phyloP scores from a whole-genome alignment of 225 moss, liverwort and hornwort genomes.

The Asterella californica region DNA sequence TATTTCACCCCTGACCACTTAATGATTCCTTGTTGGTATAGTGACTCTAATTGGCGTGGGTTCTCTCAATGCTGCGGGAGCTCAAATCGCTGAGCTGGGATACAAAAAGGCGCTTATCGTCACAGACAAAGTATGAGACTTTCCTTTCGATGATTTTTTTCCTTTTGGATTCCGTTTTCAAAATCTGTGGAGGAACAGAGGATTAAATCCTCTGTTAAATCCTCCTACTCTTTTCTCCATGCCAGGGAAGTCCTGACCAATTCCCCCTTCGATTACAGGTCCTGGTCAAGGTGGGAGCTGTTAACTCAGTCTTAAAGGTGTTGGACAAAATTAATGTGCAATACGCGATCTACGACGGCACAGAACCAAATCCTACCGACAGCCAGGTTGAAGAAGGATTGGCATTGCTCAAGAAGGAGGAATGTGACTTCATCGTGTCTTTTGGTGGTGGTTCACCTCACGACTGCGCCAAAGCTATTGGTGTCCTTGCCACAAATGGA shows the following conservation, averaged over 20 bases:
- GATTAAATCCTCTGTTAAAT: not conserved
- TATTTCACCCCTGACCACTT: not conserved
- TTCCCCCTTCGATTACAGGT: conserved; percentile 2
- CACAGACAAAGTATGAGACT: conserved; percentile 14
- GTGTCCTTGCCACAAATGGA: conserved; percentile 23
- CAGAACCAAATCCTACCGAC: conserved; percentile 26
- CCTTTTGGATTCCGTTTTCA: not conserved
- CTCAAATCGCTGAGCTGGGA: conserved; percentile 19
- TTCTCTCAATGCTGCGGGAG: conserved; percentile 16
- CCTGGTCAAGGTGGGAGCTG: conserved; percentile 19
- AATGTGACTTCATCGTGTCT: conserved; percentile 21
- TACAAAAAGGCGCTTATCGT: conserved; percentile 22
- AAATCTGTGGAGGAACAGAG: not conserved
- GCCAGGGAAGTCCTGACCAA: not conserved
- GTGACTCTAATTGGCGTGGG: conserved; percentile 19
- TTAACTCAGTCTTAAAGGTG: conserved; percentile 1
- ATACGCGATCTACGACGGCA: conserved; percentile 19
- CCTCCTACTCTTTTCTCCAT: no score
- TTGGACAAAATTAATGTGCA: conserved; percentile 14
- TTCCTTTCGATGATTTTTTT: not conserved
- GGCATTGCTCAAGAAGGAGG: conserved; percentile 16
- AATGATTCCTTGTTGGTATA: not conserved
- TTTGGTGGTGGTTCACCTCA: conserved; percentile 27
- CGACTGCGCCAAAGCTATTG: conserved; percentile 27
- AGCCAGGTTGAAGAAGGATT: conserved; percentile 18